phyloP scores from a whole-genome alignment of 2,329 filamentous ascomycete genomes.

The Aspergillus fructus region DNA sequence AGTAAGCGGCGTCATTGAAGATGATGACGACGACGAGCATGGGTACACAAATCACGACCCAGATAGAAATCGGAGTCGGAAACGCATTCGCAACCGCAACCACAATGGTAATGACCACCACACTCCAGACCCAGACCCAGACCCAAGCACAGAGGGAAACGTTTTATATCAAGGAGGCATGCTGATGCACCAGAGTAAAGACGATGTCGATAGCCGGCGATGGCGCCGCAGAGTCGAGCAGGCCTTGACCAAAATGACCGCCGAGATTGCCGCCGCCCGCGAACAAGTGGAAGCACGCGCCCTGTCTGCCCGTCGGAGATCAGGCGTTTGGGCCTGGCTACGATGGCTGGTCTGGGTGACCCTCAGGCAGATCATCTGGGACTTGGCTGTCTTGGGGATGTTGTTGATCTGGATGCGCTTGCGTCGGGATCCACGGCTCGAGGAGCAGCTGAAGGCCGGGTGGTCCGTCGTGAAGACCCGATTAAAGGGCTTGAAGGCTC shows the following conservation, averaged over 20 bases:
- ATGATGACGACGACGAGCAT: constrained; percentile 1
- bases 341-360: constrained; percentile 68
- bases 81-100: constrained; percentile 9
- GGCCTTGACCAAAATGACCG: constrained; percentile 82
- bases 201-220: constrained; percentile 46
- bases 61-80: background rate
- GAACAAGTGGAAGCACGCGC: constrained; percentile 83
- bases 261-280: constrained; percentile 85
- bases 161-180: constrained; percentile 2
- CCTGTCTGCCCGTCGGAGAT: constrained; percentile 66
- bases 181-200: constrained; percentile 12
- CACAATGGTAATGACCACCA: constrained; percentile 13
- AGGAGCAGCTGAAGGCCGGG: constrained; percentile 36
- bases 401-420: constrained; percentile 43
- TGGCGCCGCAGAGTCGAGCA: constrained; percentile 84
- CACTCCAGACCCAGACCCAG: constrained; percentile 3
- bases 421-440: constrained; percentile 43
- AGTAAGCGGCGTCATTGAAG: constrained; percentile 1
- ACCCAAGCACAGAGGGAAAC: constrained; percentile 11
- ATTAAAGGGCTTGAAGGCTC: constrained; percentile 27
- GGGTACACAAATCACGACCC: constrained; percentile 4
- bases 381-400: constrained; percentile 56
- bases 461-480: constrained; percentile 35
- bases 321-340: constrained; percentile 67
- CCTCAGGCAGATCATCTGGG: constrained; percentile 71